phyloP scores from a whole-genome alignment of 2,329 filamentous ascomycete species.

The Eurotiales sp. region DNA sequence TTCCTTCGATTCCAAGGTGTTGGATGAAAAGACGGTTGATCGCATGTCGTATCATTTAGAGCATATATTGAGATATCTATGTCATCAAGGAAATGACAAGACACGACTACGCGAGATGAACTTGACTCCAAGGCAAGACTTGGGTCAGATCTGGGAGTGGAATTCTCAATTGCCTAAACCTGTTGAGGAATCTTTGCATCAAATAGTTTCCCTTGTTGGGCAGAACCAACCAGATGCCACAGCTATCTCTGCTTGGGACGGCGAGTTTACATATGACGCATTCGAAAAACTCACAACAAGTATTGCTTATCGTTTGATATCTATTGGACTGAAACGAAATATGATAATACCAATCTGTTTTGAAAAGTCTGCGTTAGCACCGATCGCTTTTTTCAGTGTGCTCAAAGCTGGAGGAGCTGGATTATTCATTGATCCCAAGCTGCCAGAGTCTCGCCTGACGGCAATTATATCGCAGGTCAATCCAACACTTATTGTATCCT shows the following conservation, averaged over 20 bases:
- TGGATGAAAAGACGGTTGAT: slow-evolving; percentile 4
- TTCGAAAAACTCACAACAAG: slow-evolving; percentile 18
- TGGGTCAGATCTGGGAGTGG: slow-evolving; percentile 7
- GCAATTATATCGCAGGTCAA: background rate
- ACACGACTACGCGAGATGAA: background rate
- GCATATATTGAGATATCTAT: slow-evolving; percentile 11
- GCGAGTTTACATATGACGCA: slow-evolving; percentile 13
- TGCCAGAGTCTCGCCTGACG: slow-evolving; percentile 3
- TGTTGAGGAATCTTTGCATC: background rate
- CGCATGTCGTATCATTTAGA: slow-evolving; percentile 21
- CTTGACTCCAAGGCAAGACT: slow-evolving; percentile 24
- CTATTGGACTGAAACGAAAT: slow-evolving; percentile 1
- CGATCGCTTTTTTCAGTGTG: slow-evolving; percentile 5
- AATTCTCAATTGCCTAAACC: slow-evolving; percentile 1
- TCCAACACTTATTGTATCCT: background rate
- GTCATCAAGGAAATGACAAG: background rate
- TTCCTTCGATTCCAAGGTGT: slow-evolving; percentile 4
- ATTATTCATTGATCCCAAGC: slow-evolving; percentile 1
- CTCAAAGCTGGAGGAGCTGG: slow-evolving; percentile 12
- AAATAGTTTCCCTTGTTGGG: background rate
- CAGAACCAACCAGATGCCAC: slow-evolving; percentile 1
- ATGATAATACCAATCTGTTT: slow-evolving; percentile 8
- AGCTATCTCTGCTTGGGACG: slow-evolving; percentile 17
- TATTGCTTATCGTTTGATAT: slow-evolving; percentile 16
- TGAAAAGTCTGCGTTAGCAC: slow-evolving; percentile 5